Percentiles rank a stretch among this genome's conserved stretches.
These are phyloP conservation scores for Eucalyptus microcorys DNA, from an alignment of 345 rosid genomes.

Conservation along the genomic window DNA sequence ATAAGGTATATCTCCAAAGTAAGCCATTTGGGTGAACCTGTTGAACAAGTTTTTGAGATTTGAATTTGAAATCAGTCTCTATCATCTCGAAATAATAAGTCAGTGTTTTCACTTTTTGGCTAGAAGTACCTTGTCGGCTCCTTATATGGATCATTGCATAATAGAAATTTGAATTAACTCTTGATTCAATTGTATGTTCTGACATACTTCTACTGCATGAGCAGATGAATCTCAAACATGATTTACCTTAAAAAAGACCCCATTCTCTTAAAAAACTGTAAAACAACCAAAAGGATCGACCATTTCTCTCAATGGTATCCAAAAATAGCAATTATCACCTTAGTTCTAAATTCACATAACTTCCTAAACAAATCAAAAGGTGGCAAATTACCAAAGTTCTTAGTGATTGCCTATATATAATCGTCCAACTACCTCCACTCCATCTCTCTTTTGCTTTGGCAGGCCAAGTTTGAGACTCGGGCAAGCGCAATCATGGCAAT, in stretches of 20 bases:
- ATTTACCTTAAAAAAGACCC: background rate
- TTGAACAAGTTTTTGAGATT: background rate
- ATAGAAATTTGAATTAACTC: background rate
- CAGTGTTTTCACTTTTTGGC: background rate
- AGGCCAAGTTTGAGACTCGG: conserved; percentile 19
- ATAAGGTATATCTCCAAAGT: background rate
- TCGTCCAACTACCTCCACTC: background rate
- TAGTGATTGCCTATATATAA: background rate
- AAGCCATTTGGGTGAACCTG: background rate
- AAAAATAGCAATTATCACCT: background rate
- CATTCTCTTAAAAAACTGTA: background rate
- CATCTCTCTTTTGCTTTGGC: background rate
- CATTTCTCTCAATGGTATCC: background rate
- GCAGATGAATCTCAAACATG: conserved; percentile 14
- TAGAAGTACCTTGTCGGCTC: background rate
- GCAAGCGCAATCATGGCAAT: conserved; percentile 27
- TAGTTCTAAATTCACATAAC: background rate
- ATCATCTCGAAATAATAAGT: background rate
- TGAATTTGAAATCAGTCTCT: background rate
- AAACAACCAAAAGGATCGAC: background rate
- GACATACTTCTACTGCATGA: background rate
- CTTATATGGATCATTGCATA: background rate
- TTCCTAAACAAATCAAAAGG: background rate
- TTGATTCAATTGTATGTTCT: background rate
- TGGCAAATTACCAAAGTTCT: background rate